phyloP scores from a whole-genome alignment of 176 grass and related monocot species.

The Raddia distichophylla region DNA sequence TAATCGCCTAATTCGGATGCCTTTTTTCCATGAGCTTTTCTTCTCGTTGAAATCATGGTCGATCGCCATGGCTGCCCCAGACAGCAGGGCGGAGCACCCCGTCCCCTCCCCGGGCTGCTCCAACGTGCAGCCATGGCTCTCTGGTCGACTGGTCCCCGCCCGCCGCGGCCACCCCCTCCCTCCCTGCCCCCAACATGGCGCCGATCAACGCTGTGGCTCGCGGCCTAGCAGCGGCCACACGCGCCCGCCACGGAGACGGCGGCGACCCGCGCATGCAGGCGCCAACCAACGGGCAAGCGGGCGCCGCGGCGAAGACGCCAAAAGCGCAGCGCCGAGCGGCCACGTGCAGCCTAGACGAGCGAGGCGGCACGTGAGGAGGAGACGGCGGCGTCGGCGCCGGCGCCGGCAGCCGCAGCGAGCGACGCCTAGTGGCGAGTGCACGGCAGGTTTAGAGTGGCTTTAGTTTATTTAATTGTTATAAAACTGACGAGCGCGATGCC shows the following conservation, averaged over 20 bases:
- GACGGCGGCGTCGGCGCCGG: not conserved
- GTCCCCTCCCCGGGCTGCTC: too few species aligned
- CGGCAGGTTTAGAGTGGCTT: too few species aligned
- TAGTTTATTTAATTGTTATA: too few species aligned
- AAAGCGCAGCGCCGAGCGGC: conserved; percentile 25
- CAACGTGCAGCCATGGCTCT: too few species aligned
- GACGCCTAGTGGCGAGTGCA: not conserved
- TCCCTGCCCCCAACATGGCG: not conserved
- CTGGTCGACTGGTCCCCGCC: too few species aligned
- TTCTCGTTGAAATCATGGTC: too few species aligned
- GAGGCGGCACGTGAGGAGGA: not conserved
- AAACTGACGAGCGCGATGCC: too few species aligned
- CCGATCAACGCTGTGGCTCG: not conserved
- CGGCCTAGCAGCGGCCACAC: too few species aligned
- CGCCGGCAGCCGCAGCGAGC: not conserved
- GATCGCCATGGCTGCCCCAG: too few species aligned
- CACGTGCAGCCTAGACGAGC: conserved; percentile 27
- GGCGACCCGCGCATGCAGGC: conserved; percentile 33
- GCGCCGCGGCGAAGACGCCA: conserved; percentile 18
- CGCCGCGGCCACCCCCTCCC: too few species aligned
- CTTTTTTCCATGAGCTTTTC: too few species aligned
- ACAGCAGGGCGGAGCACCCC: not conserved
- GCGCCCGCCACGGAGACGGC: not conserved
- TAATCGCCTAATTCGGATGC: too few species aligned
- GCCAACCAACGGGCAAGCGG: conserved; percentile 43